Evolutionary conservation across 1,284 basidiomycete species (phyloP).

Genomic region (Ganoderma lucidum): DNA sequence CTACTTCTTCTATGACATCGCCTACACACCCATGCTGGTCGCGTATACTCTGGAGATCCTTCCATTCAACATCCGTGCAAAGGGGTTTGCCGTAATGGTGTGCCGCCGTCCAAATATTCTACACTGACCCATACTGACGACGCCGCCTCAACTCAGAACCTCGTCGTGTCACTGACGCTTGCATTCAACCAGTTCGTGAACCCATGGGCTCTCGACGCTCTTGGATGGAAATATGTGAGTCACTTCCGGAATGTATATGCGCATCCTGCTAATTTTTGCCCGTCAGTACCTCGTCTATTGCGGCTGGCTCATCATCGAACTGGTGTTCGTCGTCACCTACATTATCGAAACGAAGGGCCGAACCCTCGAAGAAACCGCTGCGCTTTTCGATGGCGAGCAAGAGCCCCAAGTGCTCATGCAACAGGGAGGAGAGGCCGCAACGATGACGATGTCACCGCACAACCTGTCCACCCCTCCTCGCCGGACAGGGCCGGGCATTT

Average conservation of each 20-base stretch:
- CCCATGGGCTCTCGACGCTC: slow-evolving; percentile 70
- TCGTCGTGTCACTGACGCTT: slow-evolving; percentile 61
- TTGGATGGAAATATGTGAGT: slow-evolving; percentile 71
- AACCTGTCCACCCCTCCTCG: slow-evolving; percentile 13
- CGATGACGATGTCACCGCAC: slow-evolving; percentile 44
- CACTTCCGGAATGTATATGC: slow-evolving; percentile 11
- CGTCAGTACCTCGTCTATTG: slow-evolving; percentile 63
- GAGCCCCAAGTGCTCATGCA: slow-evolving; percentile 52
- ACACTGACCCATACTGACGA: not conserved
- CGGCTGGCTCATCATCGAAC: slow-evolving; percentile 66
- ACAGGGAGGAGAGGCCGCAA: slow-evolving; percentile 60
- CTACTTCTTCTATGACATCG: slow-evolving; percentile 73
- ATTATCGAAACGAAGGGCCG: slow-evolving; percentile 67
- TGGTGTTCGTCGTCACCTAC: slow-evolving; percentile 62
- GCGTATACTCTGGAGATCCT: slow-evolving; percentile 76
- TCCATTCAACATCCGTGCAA: slow-evolving; percentile 72
- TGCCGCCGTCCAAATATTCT: slow-evolving; percentile 2
- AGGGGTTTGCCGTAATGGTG: slow-evolving; percentile 74
- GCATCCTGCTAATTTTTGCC: slow-evolving; percentile 17
- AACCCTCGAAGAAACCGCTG: slow-evolving; percentile 73
- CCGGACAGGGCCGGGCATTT: slow-evolving; percentile 27
- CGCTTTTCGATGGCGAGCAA: slow-evolving; percentile 67
- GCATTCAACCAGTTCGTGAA: slow-evolving; percentile 81
- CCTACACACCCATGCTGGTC: slow-evolving; percentile 69
- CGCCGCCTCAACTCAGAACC: slow-evolving; percentile 49